phyloP scores from a whole-genome alignment of 768 basidiomycete genomes.

The Dictyophora rubrovolvata region DNA sequence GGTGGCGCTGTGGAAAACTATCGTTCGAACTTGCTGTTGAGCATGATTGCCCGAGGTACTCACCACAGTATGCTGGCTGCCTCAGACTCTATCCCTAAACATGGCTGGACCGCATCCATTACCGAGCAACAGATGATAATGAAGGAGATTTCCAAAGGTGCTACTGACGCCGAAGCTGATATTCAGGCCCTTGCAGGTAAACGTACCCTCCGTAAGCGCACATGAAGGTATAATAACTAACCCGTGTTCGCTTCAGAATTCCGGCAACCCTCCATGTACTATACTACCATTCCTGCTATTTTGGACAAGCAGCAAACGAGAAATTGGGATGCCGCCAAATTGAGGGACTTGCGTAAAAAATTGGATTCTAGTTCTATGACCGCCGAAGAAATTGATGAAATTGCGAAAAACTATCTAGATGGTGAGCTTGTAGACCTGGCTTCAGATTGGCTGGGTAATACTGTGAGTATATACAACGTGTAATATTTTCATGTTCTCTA shows the following conservation, averaged over 20 bases:
- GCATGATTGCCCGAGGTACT: conserved; percentile 73
- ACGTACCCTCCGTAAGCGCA: conserved; percentile 19
- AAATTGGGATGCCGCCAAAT: conserved; percentile 86
- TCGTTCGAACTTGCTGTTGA: conserved; percentile 79
- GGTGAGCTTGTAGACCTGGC: conserved; percentile 92
- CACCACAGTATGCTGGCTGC: conserved; percentile 38
- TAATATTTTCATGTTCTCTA: neutral
- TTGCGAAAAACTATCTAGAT: conserved; percentile 84
- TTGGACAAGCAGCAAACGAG: conserved; percentile 77
- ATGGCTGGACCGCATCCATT: conserved; percentile 62
- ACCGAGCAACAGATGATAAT: conserved; percentile 98
- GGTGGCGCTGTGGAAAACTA: conserved; percentile 92
- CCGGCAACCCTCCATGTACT: conserved; percentile 90
- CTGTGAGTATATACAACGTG: conserved; percentile 34
- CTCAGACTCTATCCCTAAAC: conserved; percentile 45
- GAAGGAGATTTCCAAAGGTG: conserved; percentile 77
- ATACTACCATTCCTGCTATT: conserved; percentile 87
- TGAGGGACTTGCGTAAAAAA: conserved; percentile 89
- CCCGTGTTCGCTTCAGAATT: conserved; percentile 49
- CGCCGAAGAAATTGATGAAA: conserved; percentile 80
- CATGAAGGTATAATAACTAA: neutral
- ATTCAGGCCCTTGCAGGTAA: conserved; percentile 77
- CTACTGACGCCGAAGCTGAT: conserved; percentile 71
- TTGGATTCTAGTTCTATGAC: conserved; percentile 84
- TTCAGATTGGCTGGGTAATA: conserved; percentile 98